Base-by-base conservation (phyloP, 257 asterid species). In the Henckelia pumila region DNA sequence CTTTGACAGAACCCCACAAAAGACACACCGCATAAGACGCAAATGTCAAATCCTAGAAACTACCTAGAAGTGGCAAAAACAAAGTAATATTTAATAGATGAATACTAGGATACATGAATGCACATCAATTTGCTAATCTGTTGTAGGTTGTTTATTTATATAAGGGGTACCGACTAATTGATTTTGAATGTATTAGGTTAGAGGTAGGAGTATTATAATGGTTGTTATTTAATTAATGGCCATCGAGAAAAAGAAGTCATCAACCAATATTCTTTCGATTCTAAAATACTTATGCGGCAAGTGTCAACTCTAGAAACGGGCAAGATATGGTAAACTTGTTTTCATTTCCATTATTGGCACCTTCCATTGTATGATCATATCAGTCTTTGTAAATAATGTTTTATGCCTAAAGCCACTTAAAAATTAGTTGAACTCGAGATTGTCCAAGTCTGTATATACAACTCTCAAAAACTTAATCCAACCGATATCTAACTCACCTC, bases 1-100 rank as follows among this genome's bases (percentile, higher is more conserved):
- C 33, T 69, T 56, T 56, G 69, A 57, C 44, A 40, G 65, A 71
- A 52, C 60, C 33, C 62, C 26, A 44, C 25, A 32, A 68, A 69
- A 67, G 53, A 74, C 73, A 74, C 57, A 63, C 26, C 32, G n/a
- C 32, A 63, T 9, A 44, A 40, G 68, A 59, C 61, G 49, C 72
- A 32, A 76, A 62, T 74, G 63, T 72, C 32, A 72, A 40, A 49
- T 29, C 58, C 35, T n/a, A 32, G 79, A 73, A 73, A 57, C 63
- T 79, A 71, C 81, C 70, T 68, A 69, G 76, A 76, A 78, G 70
- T 76, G n/a, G 58, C 0, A 40, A 13, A 40, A 13, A 40, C 11
- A 40, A 13, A 2, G 17, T 10, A 3, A 40, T 40, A 35, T 8
- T 9, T 8, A 69, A 59, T 47, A 53, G 13, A 49, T 61, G 47